These are phyloP conservation scores for Linnemannia schmuckeri DNA, from an alignment of 192 early-diverging fungal species.

Conservation along the genomic window DNA sequence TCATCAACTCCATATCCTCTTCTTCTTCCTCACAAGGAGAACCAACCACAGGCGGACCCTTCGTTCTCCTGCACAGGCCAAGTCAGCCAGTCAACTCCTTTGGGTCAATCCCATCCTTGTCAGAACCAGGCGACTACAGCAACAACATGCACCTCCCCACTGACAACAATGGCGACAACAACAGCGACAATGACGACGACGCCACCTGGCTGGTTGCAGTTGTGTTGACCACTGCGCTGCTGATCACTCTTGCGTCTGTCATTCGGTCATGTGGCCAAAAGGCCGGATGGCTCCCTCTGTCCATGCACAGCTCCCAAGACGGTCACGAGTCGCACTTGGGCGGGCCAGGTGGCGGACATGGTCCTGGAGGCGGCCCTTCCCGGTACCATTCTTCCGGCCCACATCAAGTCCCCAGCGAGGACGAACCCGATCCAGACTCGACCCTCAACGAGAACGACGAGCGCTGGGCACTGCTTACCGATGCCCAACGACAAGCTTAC, in stretches of 20 bases:
- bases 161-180: conserved; percentile 1
- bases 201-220: conserved; percentile 32
- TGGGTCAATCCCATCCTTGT: not conserved
- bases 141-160: not conserved
- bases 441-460: conserved; percentile 38
- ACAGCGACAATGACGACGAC: conserved; percentile 35
- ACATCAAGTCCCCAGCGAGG: conserved; percentile 28
- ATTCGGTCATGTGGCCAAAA: conserved; percentile 56
- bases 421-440: conserved; percentile 29
- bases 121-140: not conserved
- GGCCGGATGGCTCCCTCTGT: conserved; percentile 45
- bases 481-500: conserved; percentile 39
- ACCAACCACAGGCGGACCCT: not conserved
- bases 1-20: not conserved
- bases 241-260: conserved; percentile 41
- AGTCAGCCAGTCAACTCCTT: not conserved
- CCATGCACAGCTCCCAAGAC: not conserved
- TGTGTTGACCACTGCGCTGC: conserved; percentile 24
- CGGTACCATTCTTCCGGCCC: conserved; percentile 32
- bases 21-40: not conserved
- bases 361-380: not conserved
- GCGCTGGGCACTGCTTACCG: conserved; percentile 28
- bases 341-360: not conserved
- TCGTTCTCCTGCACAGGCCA: not conserved
- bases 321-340: conserved; percentile 6